A percentile compares a stretch with the other conserved stretches of the same genome.
These are phyloP conservation scores for Blastobotrys capitulatus DNA, from an alignment of 1,139 yeast genomes.

Conservation along the genomic window DNA sequence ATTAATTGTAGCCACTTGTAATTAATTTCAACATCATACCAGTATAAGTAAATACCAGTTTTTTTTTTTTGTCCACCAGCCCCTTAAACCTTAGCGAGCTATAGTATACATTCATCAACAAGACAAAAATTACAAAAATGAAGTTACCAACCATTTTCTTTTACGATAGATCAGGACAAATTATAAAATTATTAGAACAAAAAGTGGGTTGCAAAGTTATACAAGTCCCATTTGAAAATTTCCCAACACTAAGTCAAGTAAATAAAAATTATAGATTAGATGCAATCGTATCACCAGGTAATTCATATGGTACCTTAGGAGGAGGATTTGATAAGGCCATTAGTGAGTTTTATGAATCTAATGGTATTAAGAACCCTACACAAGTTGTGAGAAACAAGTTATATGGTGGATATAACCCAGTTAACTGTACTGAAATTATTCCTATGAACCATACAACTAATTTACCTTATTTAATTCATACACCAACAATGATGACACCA, in stretches of 20 bases:
- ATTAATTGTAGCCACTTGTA: no score
- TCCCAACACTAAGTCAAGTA: constrained; percentile 13
- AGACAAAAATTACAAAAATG: no score
- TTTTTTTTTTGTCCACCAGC: no score
- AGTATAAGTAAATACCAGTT: no score
- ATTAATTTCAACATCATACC: no score
- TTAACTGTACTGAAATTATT: constrained; percentile 29
- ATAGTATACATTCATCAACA: no score
- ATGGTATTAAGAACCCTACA: constrained; percentile 16
- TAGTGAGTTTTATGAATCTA: constrained; percentile 30
- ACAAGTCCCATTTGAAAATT: constrained; percentile 9
- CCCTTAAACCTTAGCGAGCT: no score
- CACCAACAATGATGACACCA: constrained; percentile 49
- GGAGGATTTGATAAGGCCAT: constrained; percentile 49
- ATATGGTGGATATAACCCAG: constrained; percentile 34
- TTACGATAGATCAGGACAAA: constrained; percentile 12
- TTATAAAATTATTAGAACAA: constrained; percentile 6
- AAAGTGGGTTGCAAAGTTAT: constrained; percentile 7
- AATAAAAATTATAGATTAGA: constrained; percentile 16
- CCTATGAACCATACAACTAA: background rate
- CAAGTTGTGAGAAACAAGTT: constrained; percentile 23
- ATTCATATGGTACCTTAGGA: constrained; percentile 45
- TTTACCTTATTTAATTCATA: constrained; percentile 36
- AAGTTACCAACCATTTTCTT: constrained; percentile 3
- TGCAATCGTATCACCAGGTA: constrained; percentile 49